phyloP scores from a whole-genome alignment of 768 basidiomycete species.

The Amanita pallidorosea region DNA sequence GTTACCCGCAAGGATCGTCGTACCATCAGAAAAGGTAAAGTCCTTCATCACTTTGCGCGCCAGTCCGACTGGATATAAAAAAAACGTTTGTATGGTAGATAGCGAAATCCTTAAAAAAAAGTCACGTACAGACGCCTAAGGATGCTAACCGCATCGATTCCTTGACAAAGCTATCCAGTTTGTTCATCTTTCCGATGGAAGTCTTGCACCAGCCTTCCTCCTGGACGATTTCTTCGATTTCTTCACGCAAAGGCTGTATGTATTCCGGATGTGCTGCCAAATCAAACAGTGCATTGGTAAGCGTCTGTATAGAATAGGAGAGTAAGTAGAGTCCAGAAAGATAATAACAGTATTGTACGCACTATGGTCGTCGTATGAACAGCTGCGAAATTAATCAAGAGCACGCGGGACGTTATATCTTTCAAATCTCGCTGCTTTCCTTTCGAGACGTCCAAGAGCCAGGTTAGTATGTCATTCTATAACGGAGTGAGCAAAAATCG shows the following conservation, averaged over 20 bases:
- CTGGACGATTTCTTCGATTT: constrained; percentile 26
- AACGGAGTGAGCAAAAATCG: not conserved
- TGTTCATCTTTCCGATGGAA: constrained; percentile 26
- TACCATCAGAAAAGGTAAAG: constrained; percentile 23
- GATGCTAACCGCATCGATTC: constrained; percentile 24
- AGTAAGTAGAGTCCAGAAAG: not conserved
- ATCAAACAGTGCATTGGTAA: constrained; percentile 25
- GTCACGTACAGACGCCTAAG: constrained; percentile 12
- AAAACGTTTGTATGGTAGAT: constrained; percentile 15
- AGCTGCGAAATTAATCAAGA: constrained; percentile 30
- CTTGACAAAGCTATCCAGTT: constrained; percentile 34
- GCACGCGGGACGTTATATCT: constrained; percentile 22
- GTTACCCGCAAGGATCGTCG: constrained; percentile 15
- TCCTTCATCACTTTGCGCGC: constrained; percentile 24
- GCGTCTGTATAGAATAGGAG: constrained; percentile 15
- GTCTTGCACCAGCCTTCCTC: constrained; percentile 27
- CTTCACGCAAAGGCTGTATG: constrained; percentile 25
- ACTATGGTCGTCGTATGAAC: constrained; percentile 34
- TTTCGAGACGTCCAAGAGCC: constrained; percentile 31
- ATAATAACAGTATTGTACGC: not conserved
- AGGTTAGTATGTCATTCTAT: constrained; percentile 36
- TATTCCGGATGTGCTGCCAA: constrained; percentile 24
- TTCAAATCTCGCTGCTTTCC: constrained; percentile 14
- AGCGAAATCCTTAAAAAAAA: not conserved
- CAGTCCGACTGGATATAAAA: constrained; percentile 11